These are phyloP conservation scores for Hydnum rufescens DNA, from an alignment of 768 basidiomycete species.

Conservation along the genomic window DNA sequence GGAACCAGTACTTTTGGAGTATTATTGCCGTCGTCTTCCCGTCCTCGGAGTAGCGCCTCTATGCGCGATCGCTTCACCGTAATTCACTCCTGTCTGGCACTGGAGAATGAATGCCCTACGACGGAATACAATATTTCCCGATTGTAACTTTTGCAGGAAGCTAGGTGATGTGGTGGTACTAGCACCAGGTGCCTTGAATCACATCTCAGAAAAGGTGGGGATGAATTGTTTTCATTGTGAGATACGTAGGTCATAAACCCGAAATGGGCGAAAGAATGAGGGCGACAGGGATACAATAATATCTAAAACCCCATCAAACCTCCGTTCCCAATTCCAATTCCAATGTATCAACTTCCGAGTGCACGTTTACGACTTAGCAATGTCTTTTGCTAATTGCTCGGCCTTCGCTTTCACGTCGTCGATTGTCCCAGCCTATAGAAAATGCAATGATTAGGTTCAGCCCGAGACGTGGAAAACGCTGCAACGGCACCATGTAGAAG, in stretches of 20 bases:
- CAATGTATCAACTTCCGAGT: not conserved
- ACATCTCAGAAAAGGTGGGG: not conserved
- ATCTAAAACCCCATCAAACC: not conserved
- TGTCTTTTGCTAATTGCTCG: conserved; percentile 91
- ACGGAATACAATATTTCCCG: not conserved
- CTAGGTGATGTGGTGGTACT: not conserved
- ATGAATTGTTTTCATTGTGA: not conserved
- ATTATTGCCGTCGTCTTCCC: not conserved
- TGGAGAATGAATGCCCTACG: not conserved
- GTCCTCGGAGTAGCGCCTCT: not conserved
- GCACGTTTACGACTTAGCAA: conserved; percentile 21
- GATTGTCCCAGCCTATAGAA: conserved; percentile 45
- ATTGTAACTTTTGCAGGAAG: not conserved
- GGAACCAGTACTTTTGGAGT: not conserved
- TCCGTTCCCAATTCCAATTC: not conserved
- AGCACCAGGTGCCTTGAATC: not conserved
- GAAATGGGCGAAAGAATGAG: not conserved
- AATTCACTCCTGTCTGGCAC: not conserved
- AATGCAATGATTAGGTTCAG: conserved; percentile 4
- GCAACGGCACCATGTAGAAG: conserved; percentile 70
- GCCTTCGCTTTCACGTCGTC: conserved; percentile 96
- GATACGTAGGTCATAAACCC: not conserved
- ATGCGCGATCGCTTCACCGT: not conserved
- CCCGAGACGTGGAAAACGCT: not conserved
- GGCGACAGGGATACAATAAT: not conserved